Evolutionary conservation across 768 basidiomycete genomes (phyloP), one percentile per base, ranked within the genome.

Genomic region (Pisolithus marmoratus): DNA sequence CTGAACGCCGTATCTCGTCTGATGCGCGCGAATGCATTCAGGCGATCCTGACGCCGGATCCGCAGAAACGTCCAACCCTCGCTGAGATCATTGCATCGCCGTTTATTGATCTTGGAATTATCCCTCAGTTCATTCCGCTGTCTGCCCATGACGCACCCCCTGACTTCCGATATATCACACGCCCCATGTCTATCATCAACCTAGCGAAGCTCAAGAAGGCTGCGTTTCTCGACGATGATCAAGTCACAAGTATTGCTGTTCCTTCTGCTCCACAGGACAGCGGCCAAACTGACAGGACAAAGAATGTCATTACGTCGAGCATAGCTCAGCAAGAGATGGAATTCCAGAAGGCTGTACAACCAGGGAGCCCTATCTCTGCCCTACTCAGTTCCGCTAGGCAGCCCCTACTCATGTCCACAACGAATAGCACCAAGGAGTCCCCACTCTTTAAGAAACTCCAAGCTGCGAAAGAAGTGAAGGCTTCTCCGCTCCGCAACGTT

Each of bases 291-390:
- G 59, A 63, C 20, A 58, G 55, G 47, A 52, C 56, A 15, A 53
- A 52, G 40, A 76, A 74, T 63, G 77, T 72, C 45, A 73, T 76
- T 49, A 79, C 78, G 15, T 80, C 79, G 12, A 86, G 76, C 42
- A 83, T 87, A 52, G 85, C 85, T 3, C 80, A 91, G 60, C 90
- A 92, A 63, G 96, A 99, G 79, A 86, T 87, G 66, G 96, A 98
- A 68, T 97, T 98, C 84, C 87, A 89, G 73, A 85, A 87, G 61
- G 96, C 94, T 2, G 90, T 98, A 1, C 91, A 94, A 63, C 95
- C 94, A 6, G 93, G 90, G 40, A 90, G 87, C 55, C 96, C 96
- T 1, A 94, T 99, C 54, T 90, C 90, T 26, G 91, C 90, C 3
- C 72, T 99, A 46, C 78, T 99, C 60, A 87, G 82, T 58, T 93